These are phyloP conservation scores for Psilocybe subaeruginosa DNA, from an alignment of 768 basidiomycete species.

Conservation along the genomic window DNA sequence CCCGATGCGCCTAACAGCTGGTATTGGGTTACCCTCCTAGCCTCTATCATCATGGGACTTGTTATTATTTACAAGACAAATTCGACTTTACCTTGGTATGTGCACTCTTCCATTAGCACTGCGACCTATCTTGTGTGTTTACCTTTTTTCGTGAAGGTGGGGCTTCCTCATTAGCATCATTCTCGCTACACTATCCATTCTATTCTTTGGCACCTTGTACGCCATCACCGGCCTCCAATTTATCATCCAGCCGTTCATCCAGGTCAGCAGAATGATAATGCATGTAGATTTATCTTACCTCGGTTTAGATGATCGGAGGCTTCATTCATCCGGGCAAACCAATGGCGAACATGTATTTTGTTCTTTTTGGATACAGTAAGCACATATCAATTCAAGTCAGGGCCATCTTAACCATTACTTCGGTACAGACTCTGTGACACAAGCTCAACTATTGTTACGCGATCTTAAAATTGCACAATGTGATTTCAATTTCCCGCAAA, in stretches of 20 bases:
- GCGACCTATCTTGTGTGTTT: background rate
- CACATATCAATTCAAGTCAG: background rate
- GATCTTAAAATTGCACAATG: constrained; percentile 55
- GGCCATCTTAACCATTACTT: background rate
- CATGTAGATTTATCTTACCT: constrained; percentile 29
- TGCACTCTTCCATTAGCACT: background rate
- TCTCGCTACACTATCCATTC: constrained; percentile 44
- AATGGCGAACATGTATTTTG: constrained; percentile 70
- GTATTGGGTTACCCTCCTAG: constrained; percentile 45
- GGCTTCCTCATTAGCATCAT: constrained; percentile 47
- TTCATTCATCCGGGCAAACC: constrained; percentile 63
- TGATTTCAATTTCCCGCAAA: constrained; percentile 1
- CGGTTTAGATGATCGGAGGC: constrained; percentile 60
- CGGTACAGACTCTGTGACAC: constrained; percentile 42
- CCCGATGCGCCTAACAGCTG: constrained; percentile 61
- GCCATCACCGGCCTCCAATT: constrained; percentile 50
- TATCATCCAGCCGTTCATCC: constrained; percentile 52
- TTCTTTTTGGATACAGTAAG: constrained; percentile 51
- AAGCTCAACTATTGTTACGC: constrained; percentile 43
- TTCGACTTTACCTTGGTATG: constrained; percentile 51
- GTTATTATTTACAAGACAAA: constrained; percentile 49
- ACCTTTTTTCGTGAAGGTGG: constrained; percentile 37
- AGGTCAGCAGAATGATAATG: constrained; percentile 32
- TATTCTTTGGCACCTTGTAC: constrained; percentile 48
- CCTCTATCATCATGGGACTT: constrained; percentile 45